phyloP scores from a whole-genome alignment of 805 yeast species.

The Cyberlindnera mycetangii region DNA sequence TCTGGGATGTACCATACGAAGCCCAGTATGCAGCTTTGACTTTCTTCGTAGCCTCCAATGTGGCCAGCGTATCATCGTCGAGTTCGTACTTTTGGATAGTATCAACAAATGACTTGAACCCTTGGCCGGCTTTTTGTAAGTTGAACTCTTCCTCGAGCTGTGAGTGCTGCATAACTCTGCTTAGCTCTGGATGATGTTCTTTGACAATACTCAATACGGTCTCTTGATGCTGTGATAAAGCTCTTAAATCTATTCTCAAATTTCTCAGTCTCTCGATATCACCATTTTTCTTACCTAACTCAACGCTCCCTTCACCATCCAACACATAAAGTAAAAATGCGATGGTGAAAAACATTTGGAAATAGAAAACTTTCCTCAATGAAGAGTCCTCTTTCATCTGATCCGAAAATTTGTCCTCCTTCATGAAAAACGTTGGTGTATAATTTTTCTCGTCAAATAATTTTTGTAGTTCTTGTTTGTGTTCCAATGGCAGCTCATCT shows the following conservation, averaged over 20 bases:
- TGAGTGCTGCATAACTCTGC: background rate
- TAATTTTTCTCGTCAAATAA: slow-evolving; percentile 16
- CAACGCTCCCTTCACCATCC: background rate
- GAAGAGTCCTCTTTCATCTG: slow-evolving; percentile 18
- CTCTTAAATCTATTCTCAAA: background rate
- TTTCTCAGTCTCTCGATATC: background rate
- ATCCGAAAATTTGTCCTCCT: slow-evolving; percentile 14
- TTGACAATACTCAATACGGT: background rate
- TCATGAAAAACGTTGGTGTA: slow-evolving; percentile 19
- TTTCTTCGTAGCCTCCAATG: slow-evolving; percentile 4
- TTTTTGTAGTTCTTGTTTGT: slow-evolving; percentile 7
- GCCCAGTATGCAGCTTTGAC: slow-evolving; percentile 24
- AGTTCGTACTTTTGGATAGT: slow-evolving; percentile 4
- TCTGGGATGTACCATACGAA: slow-evolving; percentile 21
- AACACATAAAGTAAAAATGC: background rate
- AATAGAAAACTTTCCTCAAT: slow-evolving; percentile 17
- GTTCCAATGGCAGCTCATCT: background rate
- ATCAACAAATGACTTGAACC: slow-evolving; percentile 8
- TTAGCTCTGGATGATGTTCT: slow-evolving; percentile 2
- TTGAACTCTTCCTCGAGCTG: slow-evolving; percentile 1
- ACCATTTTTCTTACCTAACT: background rate
- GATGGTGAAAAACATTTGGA: slow-evolving; percentile 11
- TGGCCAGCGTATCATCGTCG: slow-evolving; percentile 4
- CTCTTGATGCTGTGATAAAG: background rate
- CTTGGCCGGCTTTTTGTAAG: slow-evolving; percentile 9